Base-by-base conservation (phyloP, 2,329 filamentous ascomycete genomes). In the Hymenoscyphus salicellus region DNA sequence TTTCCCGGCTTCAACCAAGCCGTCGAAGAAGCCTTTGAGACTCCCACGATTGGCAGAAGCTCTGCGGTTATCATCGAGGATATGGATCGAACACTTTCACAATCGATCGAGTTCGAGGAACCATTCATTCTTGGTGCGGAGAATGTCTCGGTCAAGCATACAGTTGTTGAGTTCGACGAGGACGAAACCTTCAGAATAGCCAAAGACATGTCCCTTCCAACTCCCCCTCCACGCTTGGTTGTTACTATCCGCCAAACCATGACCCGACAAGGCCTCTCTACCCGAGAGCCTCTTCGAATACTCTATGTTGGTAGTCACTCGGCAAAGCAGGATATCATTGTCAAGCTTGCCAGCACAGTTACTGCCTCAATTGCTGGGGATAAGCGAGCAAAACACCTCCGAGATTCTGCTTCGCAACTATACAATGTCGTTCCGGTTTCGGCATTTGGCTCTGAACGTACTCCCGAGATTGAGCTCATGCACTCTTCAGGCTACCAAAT, bases 401-500 rank as follows among this genome's bases (percentile, higher is more conserved):
- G 73, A 30, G 71, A 73, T 10, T 73, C 76, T 58, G 71, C 72
- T 17, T 80, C 80, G 55, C 80, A 80, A 33, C 73, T 82, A 36
- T 84, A 81, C 73, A 84, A 82, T 72, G 81, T 84, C 55, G 79
- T 84, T 55, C 81, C 81, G 17, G 78, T 83, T 62, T 80, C 80
- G 3, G 79, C 79, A 1, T 83, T 83, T 70, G 81, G 81, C 11
- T 79, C 78, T 14, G 72, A 76, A 55, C 75, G 76, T 55, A 77
- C 78, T 16, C 81, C 81, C 1, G 81, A 84, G 64, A 80, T 83
- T 23, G 81, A 83, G 71, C 78, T 84, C 58, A 81, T 83, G 76
- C 79, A 82, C 61, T 82, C 80, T 7, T 82, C 81, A 36, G 79
- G 78, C 14, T 80, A 79, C 65, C 81, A 83, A 65, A 83, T 84